These are phyloP conservation scores for Dionaea muscipula DNA, from an alignment of 179 eudicot species.

Conservation along the genomic window DNA sequence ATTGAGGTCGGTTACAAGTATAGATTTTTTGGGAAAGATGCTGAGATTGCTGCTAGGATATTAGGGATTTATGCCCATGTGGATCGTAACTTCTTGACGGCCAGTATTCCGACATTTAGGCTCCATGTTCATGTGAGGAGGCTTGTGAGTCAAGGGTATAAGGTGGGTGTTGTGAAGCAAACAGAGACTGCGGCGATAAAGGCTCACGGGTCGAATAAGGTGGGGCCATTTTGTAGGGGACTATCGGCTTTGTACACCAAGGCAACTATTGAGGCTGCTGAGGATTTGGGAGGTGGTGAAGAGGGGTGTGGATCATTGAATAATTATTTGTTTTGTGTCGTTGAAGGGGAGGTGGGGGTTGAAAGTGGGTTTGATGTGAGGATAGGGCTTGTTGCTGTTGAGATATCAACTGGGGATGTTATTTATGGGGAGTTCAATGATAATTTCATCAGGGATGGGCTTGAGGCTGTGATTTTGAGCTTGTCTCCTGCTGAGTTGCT, in stretches of 20 bases:
- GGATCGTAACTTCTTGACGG: constrained; percentile 81
- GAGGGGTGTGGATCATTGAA: constrained; percentile 60
- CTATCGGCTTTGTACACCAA: constrained; percentile 83
- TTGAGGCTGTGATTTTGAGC: constrained; percentile 64
- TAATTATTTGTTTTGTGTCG: constrained; percentile 74
- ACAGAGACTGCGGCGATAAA: constrained; percentile 82
- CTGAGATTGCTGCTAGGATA: constrained; percentile 81
- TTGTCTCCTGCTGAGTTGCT: constrained; percentile 77
- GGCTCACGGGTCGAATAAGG: constrained; percentile 68
- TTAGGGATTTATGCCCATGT: constrained; percentile 72
- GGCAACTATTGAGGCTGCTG: constrained; percentile 84
- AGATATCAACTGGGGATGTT: constrained; percentile 88
- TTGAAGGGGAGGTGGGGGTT: constrained; percentile 36
- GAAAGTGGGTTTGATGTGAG: constrained; percentile 45
- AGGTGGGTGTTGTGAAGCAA: constrained; percentile 92
- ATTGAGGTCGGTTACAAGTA: constrained; percentile 81
- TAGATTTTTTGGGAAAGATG: constrained; percentile 78
- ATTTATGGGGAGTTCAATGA: constrained; percentile 79
- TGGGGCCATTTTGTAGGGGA: constrained; percentile 80
- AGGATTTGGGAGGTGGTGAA: constrained; percentile 61
- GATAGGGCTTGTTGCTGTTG: constrained; percentile 73
- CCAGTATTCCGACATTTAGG: constrained; percentile 89
- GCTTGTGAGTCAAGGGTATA: constrained; percentile 78
- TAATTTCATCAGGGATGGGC: constrained; percentile 56
- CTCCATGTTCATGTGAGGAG: constrained; percentile 83